These are phyloP conservation scores for Cucumis hystrix DNA, from an alignment of 306 rosid species.

Conservation along the genomic window DNA sequence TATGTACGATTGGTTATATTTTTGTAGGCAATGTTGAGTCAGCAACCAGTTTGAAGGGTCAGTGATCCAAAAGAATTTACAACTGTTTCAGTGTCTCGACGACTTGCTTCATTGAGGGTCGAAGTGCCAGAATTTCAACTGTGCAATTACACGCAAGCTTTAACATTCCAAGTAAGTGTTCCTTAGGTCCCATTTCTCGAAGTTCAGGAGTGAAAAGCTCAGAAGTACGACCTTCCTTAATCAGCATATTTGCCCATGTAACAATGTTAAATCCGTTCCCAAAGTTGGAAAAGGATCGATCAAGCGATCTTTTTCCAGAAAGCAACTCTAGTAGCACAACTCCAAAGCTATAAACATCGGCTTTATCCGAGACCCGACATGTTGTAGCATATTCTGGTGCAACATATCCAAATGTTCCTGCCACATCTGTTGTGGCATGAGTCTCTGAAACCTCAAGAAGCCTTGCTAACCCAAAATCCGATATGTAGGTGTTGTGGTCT, in stretches of 20 bases:
- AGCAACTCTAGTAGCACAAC: conserved; percentile 55
- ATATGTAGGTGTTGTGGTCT: conserved; percentile 44
- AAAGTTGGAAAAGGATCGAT: conserved; percentile 49
- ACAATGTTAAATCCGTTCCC: conserved; percentile 67
- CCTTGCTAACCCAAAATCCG: conserved; percentile 63
- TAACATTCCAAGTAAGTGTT: conserved; percentile 6
- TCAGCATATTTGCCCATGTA: conserved; percentile 37
- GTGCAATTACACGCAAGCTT: conserved; percentile 1
- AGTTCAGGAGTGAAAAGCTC: conserved; percentile 8
- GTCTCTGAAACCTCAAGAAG: conserved; percentile 58
- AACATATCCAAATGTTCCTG: conserved; percentile 67
- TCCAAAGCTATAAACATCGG: conserved; percentile 61
- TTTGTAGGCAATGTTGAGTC: background rate
- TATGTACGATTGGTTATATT: background rate
- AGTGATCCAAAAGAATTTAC: conserved; percentile 1
- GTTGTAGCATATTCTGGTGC: conserved; percentile 73
- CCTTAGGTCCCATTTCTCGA: conserved; percentile 5
- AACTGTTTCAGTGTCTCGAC: conserved; percentile 8
- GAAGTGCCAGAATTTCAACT: conserved; percentile 1
- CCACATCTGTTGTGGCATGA: conserved; percentile 67
- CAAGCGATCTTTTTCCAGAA: conserved; percentile 53
- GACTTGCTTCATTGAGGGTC: conserved; percentile 12
- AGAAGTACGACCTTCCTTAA: background rate
- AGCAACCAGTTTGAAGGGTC: background rate
- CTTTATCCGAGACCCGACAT: conserved; percentile 57